Evolutionary conservation across 352 stramenopile genomes (phyloP), one percentile per base, ranked within the genome.

Genomic region (Phytophthora tubulina): DNA sequence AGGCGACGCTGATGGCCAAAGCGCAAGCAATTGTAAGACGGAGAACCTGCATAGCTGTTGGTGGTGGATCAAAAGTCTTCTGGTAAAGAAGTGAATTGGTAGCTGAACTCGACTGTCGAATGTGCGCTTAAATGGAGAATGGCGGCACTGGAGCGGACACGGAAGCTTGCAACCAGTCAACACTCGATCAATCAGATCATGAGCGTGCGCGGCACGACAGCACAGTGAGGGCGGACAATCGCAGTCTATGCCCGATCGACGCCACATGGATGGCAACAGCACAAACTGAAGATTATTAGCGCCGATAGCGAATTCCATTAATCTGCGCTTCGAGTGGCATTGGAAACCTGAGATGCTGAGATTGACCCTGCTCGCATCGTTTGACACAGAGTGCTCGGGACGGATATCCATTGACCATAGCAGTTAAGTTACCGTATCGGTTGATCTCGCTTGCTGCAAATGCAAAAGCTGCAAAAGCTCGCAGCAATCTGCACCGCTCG

Each of bases 31-130:
- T n/a, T 17, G 60, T 49, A 35, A 70, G 33, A 31, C 58, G 72
- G 45, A 67, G 57, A 52, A 79, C 45, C 52, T 79, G 70, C 72
- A 79, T 78, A 14, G 42, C 35, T 38, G 58, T 36, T 39, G 7
- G 14, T 36, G 36, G 41, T 46, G 41, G 14, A 36, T 64, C 21
- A 27, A 9, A 27, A 56, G 60, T 64, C 60, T 75, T 70, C 67
- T 61, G 30, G 42, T 46, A n/a, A 44, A 45, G 41, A 31, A 42
- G 60, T 10, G 36, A 46, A 33, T 49, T 9, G n/a, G 53, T 48
- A 35, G 48, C 15, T 42, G 21, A 35, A 59, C 65, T 68, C 32
- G 65, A 58, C 30, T 63, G 46, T 46, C 52, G 58, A 73, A 54
- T 70, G 58, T 10, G 50, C 15, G 38, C 7, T 64, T 35, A 31